Evolutionary conservation across 2,329 filamentous ascomycete genomes (phyloP).

Genomic region (Neopestalotiopsis sp.): DNA sequence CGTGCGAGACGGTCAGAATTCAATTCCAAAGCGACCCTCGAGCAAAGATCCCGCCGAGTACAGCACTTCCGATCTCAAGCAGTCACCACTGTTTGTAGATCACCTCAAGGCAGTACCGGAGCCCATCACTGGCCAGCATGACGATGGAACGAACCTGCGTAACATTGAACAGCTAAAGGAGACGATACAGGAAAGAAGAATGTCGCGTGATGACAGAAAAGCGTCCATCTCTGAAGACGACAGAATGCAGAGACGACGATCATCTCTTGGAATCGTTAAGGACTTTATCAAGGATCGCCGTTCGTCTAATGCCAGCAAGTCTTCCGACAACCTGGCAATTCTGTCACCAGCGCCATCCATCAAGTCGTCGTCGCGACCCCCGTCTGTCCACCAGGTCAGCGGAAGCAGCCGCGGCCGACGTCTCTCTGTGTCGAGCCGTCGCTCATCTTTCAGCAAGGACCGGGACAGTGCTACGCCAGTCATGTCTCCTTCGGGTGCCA

Average conservation of each 20-base stretch:
- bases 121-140: constrained; percentile 32
- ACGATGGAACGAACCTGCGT: constrained; percentile 28
- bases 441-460: constrained; percentile 57
- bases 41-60: constrained; percentile 50
- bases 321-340: constrained; percentile 47
- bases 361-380: constrained; percentile 52
- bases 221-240: constrained; percentile 36
- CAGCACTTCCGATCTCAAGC: constrained; percentile 56
- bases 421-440: constrained; percentile 68
- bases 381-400: constrained; percentile 49
- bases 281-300: constrained; percentile 66
- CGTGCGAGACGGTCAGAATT: constrained; percentile 65
- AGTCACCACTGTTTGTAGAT: constrained; percentile 64
- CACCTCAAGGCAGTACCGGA: constrained; percentile 49
- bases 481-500: constrained; percentile 47
- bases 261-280: constrained; percentile 64
- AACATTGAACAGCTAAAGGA: constrained; percentile 42
- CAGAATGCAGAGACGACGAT: constrained; percentile 52
- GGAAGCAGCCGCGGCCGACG: constrained; percentile 60
- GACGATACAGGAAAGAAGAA: constrained; percentile 53
- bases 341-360: constrained; percentile 36
- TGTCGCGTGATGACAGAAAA: constrained; percentile 46
- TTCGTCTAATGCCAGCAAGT: constrained; percentile 53
- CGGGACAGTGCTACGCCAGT: constrained; percentile 33
- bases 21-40: constrained; percentile 41